Base-by-base conservation (phyloP, 305 asterid species). In the Fraxinus floribunda region DNA sequence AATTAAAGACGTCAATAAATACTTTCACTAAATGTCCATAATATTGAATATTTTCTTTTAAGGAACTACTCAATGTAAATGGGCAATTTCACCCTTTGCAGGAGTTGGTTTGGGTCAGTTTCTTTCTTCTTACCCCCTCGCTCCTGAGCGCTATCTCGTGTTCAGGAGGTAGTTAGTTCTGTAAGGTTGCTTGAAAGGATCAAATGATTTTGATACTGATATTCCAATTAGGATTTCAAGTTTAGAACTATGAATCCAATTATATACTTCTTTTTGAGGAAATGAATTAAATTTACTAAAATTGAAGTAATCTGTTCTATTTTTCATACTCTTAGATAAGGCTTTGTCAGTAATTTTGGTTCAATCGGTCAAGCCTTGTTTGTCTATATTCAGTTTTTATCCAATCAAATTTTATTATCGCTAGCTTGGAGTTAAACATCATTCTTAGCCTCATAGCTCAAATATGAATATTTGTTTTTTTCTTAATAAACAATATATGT, bases 271-370 rank as follows among this genome's bases (percentile, higher is more conserved):
- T 60, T 36, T 15, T 22, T 15, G 76, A 74, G 38, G 29, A 57
- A 72, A 73, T 36, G 30, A 75, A 81, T 35, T 73, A 52, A n/a
- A 35, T 74, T 15, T 62, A 34, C 32, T 74, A 35, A 80, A 38
- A 44, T 29, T 32, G 35, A 46, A 29, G 70, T 60, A 60, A 62
- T 62, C 26, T 62, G 32, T 20, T 22, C 32, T 62, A 62, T 20
- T 62, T 62, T 62, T 7, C 71, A 22, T 22, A 62, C 22, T 62
- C 71, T 24, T 22, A 4, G 70, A 22, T 62, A 22, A 60, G 71
- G 71, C 32, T 60, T 60, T 62, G 71, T 62, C 71, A 2, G 71
- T 62, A 8, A 7, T 62, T 62, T 62, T 62, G 32, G 71, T 62
- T 22, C 71, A 62, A 62, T 62, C 16, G 1, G 29, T 57, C 66